Evolutionary conservation across 495 filamentous ascomycete species (phyloP), one percentile per base, ranked within the genome.

Genomic region (Hyaloscypha hepaticicola): DNA sequence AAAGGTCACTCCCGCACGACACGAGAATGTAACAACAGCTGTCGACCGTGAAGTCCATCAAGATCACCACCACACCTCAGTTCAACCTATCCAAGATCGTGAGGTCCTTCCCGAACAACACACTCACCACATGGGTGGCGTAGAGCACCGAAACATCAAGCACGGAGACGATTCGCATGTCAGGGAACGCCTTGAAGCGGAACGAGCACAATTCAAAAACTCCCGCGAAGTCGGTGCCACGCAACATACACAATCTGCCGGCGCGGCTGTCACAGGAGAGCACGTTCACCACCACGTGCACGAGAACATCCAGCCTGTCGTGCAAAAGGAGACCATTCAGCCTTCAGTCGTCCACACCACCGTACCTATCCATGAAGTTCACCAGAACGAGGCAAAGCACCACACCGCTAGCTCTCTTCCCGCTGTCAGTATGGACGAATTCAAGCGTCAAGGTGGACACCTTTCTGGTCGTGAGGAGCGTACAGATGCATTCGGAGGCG

Each of bases 311-410:
- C 87, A 89, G 68, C 87, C 87, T 0, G 78, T 89, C 0, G 75
- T 90, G 26, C 80, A 89, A 50, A 87, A 88, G 69, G 86, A 89
- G 66, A 82, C 81, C 16, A 80, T 89, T 58, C 85, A 88, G 67
- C 86, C 86, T 6, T 77, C 79, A 6, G 84, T 90, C 22, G 79
- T 88, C 27, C 87, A 90, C 73, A 88, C 84, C 52, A 87, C 85
- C n/a, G 77, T 87, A 7, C 87, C 84, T 0, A 78, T 89, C 65
- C 87, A 89, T 63, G 87, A 90, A 71, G 76, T 81, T 0, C 86
- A 88, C 68, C 84, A 87, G 62, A 82, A 87, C 45, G 78, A 82
- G 21, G 77, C 85, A 7, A 80, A 84, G 60, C 82, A 86, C 72
- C 87, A 90, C 74, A 72, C 75, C 24, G 78, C 83, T 8, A 81